Evolutionary conservation across 2,329 filamentous ascomycete genomes (phyloP).

Genomic region (Beauveria scarabaeidicola): DNA sequence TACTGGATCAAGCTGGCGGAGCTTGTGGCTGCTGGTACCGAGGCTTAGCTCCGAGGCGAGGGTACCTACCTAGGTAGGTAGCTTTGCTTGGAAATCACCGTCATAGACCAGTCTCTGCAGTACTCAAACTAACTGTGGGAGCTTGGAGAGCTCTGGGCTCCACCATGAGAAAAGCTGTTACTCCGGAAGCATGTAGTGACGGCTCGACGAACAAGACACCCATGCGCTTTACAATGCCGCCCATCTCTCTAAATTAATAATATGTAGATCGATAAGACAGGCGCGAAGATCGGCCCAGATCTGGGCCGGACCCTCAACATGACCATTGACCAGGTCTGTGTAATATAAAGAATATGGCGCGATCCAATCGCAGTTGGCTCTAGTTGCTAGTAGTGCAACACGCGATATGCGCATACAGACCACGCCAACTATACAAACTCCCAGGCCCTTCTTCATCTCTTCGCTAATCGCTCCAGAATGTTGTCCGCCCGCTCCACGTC

Average conservation of each 20-base stretch:
- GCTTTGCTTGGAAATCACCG: not conserved
- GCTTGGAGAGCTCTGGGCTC: slow-evolving; percentile 2
- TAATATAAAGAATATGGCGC: too few relatives aligned
- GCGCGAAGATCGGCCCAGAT: too few relatives aligned
- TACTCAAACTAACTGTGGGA: not conserved
- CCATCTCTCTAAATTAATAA: too few relatives aligned
- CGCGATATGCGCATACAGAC: not conserved
- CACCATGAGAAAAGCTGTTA: not conserved
- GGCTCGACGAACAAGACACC: not conserved
- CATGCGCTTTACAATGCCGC: too few relatives aligned
- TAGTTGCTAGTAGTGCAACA: not conserved
- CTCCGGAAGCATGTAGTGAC: not conserved
- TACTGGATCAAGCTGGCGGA: not conserved
- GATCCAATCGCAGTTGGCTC: too few relatives aligned
- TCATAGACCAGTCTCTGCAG: not conserved
- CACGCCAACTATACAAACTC: not conserved
- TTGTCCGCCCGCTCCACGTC: not conserved
- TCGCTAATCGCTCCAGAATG: not conserved
- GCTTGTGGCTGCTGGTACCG: not conserved
- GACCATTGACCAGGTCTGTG: too few relatives aligned
- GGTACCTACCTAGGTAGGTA: too few relatives aligned
- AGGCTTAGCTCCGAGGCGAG: slow-evolving; percentile 11
- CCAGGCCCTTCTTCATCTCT: not conserved
- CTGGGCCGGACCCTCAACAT: too few relatives aligned
- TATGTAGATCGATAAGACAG: too few relatives aligned